Base-by-base conservation (phyloP, 1,139 yeast genomes). In the Diutina mesorugosa region DNA sequence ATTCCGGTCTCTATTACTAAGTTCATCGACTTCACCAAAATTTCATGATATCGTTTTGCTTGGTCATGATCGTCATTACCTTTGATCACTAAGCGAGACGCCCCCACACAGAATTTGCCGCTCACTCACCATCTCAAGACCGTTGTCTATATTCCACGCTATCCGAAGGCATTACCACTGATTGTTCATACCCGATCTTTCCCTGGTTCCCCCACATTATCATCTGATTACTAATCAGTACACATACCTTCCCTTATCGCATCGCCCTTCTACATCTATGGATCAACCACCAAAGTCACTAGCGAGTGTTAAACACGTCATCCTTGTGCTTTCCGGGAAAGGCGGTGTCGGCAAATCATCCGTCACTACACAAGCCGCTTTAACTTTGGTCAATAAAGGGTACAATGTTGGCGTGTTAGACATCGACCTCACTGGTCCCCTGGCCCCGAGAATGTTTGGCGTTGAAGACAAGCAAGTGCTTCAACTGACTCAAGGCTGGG, bases 391-490 rank as follows among this genome's bases (percentile, higher is more conserved):
- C 6, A 72, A 78, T 41, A 73, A 80, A 65, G 95, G 96, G 1
- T 81, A 70, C 64, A 84, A 80, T 64, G 97, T 93, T 14, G 99
- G 99, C 1, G 96, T 93, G 0, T 72, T 95, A 47, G 99, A 93
- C 67, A 90, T 93, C 29, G 99, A 93, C 72, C 73, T 95, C 56
- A 95, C 99, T 0, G 99, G 99, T 0, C 99, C 99, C 0, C 90
- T 98, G 1, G 73, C 91, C 55, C 99, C 99, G 1, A 76, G 99
- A 56, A 90, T 95, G 96, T 90, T 95, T 72, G 98, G 97, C 0
- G 79, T 90, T 6, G 99, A 95, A 66, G 72, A 73, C 18, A 77
- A 77, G 55, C 90, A 90, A 63, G 90, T 93, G 1, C 90, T 81
- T 63, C 98, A 93, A 69, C 82, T 95, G 0, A 72, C 83, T 0